phyloP scores from a whole-genome alignment of 345 rosid genomes.

The Brassica nigra region DNA sequence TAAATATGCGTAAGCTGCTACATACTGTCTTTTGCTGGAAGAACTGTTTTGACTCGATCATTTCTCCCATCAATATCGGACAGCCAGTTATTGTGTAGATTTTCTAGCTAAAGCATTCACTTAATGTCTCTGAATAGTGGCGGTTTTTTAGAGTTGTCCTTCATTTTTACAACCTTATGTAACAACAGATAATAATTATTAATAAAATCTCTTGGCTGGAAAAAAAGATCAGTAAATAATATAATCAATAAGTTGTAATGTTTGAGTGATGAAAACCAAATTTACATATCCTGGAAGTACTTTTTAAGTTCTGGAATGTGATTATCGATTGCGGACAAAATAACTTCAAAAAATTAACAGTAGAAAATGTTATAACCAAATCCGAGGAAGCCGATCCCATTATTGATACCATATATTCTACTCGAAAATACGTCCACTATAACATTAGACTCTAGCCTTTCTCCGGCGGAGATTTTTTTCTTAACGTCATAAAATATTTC shows the following conservation, averaged over 20 bases:
- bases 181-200: too few species aligned
- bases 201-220: too few species aligned
- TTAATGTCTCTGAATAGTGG: too few species aligned
- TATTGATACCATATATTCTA: neutral
- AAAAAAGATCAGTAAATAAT: too few species aligned
- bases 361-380: neutral
- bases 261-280: neutral
- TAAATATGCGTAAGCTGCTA: too few species aligned
- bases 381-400: neutral
- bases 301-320: neutral
- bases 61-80: too few species aligned
- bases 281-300: neutral
- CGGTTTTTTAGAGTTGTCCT: too few species aligned
- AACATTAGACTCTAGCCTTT: conserved; percentile 26
- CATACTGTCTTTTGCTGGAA: too few species aligned
- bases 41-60: too few species aligned
- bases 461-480: conserved; percentile 18
- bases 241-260: neutral
- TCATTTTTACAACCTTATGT: too few species aligned
- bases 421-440: neutral
- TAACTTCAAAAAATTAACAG: neutral
- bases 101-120: too few species aligned
- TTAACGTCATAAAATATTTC: conserved; percentile 4
- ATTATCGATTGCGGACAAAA: neutral
- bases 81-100: too few species aligned